Percentiles rank a stretch among this genome's conserved stretches.
Conservation (phyloP, 306 rosid genomes). For the Prunus dulcis region DNA sequence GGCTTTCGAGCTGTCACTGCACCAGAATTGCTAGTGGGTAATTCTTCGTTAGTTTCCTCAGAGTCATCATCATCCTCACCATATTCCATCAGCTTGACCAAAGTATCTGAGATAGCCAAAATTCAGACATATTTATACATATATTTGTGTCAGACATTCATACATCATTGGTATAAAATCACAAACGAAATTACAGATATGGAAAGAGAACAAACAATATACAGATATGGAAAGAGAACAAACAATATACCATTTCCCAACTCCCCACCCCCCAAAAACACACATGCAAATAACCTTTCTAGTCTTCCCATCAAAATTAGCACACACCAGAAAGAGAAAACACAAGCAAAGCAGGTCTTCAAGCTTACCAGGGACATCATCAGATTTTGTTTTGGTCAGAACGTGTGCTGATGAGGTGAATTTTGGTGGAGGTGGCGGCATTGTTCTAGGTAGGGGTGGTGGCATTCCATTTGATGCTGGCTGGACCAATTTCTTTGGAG, state of each 20-base stretch:
- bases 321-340: not conserved
- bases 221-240: not conserved
- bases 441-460: conserved; percentile 45
- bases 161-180: not conserved
- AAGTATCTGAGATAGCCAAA: conserved; percentile 59
- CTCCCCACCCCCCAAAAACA: not conserved
- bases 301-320: not conserved
- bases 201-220: not conserved
- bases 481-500: conserved; percentile 71
- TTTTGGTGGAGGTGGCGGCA: conserved; percentile 71
- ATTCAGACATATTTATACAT: no score
- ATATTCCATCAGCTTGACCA: conserved; percentile 90
- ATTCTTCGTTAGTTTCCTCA: conserved; percentile 51
- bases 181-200: not conserved
- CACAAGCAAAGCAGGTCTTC: conserved; percentile 5
- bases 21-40: conserved; percentile 25
- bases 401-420: conserved; percentile 35
- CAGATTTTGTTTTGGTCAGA: conserved; percentile 35
- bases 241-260: not conserved
- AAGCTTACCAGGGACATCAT: conserved; percentile 69
- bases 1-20: conserved; percentile 58
- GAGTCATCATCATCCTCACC: conserved; percentile 87
- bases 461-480: conserved; percentile 46
- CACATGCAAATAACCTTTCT: not conserved
- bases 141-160: not conserved